These are phyloP conservation scores for Cryphonectria japonica DNA, from an alignment of 2,329 filamentous ascomycete genomes.

Conservation along the genomic window DNA sequence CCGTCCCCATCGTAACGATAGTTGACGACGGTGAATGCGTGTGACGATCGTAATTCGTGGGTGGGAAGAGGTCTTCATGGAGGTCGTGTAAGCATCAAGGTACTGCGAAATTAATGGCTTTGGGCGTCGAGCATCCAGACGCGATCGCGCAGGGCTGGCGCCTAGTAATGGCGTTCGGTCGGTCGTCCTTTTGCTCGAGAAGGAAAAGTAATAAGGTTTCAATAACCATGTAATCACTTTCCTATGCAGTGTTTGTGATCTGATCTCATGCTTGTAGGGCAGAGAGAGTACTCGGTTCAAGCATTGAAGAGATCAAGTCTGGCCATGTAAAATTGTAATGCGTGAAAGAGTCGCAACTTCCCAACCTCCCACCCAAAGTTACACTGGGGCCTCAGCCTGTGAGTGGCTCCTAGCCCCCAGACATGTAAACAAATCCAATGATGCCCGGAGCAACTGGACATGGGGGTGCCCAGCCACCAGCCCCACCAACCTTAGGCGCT, in stretches of 20 bases:
- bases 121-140: slow-evolving; percentile 11
- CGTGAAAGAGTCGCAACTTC: slow-evolving; percentile 10
- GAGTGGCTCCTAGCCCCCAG: slow-evolving; percentile 19
- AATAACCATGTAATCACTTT: slow-evolving; percentile 15
- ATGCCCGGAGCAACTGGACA: slow-evolving; percentile 30
- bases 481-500: neutral
- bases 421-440: slow-evolving; percentile 30
- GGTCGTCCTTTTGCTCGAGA: neutral
- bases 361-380: slow-evolving; percentile 27
- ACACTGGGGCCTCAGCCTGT: slow-evolving; percentile 16
- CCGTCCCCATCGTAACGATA: slow-evolving; percentile 45
- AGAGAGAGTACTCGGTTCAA: slow-evolving; percentile 5
- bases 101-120: slow-evolving; percentile 5
- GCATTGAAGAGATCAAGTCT: neutral
- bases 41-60: slow-evolving; percentile 1
- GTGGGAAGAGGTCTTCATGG: slow-evolving; percentile 20
- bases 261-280: slow-evolving; percentile 24
- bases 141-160: slow-evolving; percentile 18
- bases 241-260: slow-evolving; percentile 11
- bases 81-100: slow-evolving; percentile 29
- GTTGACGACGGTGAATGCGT: neutral
- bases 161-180: slow-evolving; percentile 16
- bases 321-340: neutral
- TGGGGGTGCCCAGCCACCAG: slow-evolving; percentile 24
- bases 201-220: neutral